Base-by-base conservation (phyloP, 2,329 filamentous ascomycete species). In the Curvularia lunata region DNA sequence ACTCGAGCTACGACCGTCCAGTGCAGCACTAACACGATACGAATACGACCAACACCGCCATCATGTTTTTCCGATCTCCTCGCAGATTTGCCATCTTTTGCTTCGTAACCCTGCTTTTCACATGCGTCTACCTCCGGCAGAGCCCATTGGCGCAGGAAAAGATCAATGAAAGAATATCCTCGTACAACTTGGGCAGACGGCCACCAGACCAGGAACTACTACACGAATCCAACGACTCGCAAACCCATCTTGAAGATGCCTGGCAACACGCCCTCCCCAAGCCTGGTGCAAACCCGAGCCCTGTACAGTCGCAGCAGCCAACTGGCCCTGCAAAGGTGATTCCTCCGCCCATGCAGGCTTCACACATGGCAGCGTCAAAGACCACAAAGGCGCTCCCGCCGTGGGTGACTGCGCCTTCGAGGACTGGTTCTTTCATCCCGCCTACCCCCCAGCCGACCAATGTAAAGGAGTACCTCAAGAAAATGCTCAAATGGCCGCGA, bases 401-500 rank as follows among this genome's bases (percentile, higher is more conserved):
- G 30, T 75, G 70, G 71, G 57, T 62, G 19, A 69, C 64, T 10
- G 58, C 60, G 34, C 60, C 62, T 3, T 64, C 60, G 38, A 65
- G 63, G 18, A 61, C 60, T 13, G 64, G 34, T 21, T 46, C 52
- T 6, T 58, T 67, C 16, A 63, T 67, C 16, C 58, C 66, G 18
- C 46, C 65, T 9, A 60, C 61, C 16, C 53, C 63, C 5, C 56
- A 50, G 27, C 68, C 69, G 4, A 56, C 65, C 21, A 64, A 74
- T 52, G 59, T 71, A 57, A 73, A 71, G 54, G 69, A 69, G 58
- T 78, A 79, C 50, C 73, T 82, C 63, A 68, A 77, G 59, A 73
- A 75, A 43, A 76, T 81, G 67, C 69, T 80, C 19, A 67, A 77
- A 5, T 81, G 79, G 79, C 68, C 67, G 41, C 73, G 78, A 25